A percentile compares a stretch with the other conserved stretches of the same genome.
Conservation (phyloP, 768 basidiomycete species). For the Lentinula sp. region DNA sequence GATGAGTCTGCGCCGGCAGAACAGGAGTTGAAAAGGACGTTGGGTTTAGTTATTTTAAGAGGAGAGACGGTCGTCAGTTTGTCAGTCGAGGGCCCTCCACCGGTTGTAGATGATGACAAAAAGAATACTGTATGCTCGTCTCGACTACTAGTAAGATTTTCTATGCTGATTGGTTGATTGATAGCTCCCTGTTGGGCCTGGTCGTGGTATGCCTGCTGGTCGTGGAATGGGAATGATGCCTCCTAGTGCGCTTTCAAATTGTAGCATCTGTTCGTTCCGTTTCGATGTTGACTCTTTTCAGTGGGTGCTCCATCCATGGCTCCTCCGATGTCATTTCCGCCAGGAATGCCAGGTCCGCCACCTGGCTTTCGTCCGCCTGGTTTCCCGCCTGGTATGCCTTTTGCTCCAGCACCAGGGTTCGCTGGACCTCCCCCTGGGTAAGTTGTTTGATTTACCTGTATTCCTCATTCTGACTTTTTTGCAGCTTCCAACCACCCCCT, state of each 20-base stretch:
- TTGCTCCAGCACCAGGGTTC: conserved; percentile 78
- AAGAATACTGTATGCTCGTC: conserved; percentile 63
- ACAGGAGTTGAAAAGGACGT: conserved; percentile 93
- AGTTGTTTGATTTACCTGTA: conserved; percentile 14
- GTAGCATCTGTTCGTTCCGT: conserved; percentile 2
- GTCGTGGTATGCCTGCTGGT: conserved; percentile 93
- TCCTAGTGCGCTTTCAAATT: conserved; percentile 45
- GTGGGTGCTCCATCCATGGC: conserved; percentile 57
- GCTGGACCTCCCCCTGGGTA: conserved; percentile 83
- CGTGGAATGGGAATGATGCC: conserved; percentile 97
- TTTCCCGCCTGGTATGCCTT: conserved; percentile 76
- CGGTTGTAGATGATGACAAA: conserved; percentile 85
- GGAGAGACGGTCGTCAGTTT: conserved; percentile 96
- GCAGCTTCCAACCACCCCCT: conserved; percentile 48
- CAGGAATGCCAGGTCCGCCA: conserved; percentile 83
- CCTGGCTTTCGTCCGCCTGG: conserved; percentile 83
- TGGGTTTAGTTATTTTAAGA: conserved; percentile 94
- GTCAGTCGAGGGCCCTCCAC: conserved; percentile 93
- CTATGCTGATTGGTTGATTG: conserved; percentile 14
- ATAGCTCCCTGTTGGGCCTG: conserved; percentile 84
- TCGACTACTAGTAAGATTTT: conserved; percentile 2
- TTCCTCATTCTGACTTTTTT: conserved; percentile 7
- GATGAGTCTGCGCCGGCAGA: conserved; percentile 63
- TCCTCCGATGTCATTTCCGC: conserved; percentile 65
- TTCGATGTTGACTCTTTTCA: conserved; percentile 22